A percentile compares a stretch with the other conserved stretches of the same genome.
phyloP scores from a whole-genome alignment of 768 basidiomycete species.

The Xerocomus potaroensis region DNA sequence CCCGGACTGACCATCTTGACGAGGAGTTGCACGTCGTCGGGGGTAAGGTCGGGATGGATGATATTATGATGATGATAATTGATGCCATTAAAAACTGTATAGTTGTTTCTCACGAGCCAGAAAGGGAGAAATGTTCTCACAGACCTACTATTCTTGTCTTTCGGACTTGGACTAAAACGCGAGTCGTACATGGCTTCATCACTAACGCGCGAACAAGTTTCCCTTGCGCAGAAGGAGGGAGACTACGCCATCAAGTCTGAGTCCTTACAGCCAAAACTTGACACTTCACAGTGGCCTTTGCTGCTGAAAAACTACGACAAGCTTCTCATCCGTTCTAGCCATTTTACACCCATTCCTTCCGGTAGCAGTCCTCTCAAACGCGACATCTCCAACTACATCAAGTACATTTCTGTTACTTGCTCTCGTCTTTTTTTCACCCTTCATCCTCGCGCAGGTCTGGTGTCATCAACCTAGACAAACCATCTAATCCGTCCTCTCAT shows the following conservation, averaged over 20 bases:
- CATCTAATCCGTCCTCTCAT: conserved; percentile 97
- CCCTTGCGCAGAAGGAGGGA: conserved; percentile 66
- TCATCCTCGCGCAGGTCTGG: conserved; percentile 64
- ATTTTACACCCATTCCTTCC: conserved; percentile 96
- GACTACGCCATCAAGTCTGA: conserved; percentile 85
- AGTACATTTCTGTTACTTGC: conserved; percentile 41
- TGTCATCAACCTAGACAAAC: conserved; percentile 99
- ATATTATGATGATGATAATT: conserved; percentile 15
- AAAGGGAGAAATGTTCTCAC: conserved; percentile 13
- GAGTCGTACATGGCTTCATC: conserved; percentile 21
- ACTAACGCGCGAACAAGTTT: conserved; percentile 64
- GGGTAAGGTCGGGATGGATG: background rate
- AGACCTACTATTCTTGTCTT: too few species aligned
- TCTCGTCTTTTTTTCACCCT: background rate
- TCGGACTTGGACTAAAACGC: too few species aligned
- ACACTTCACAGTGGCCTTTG: conserved; percentile 97
- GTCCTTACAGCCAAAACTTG: conserved; percentile 64
- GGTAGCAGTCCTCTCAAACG: conserved; percentile 95
- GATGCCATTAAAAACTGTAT: conserved; percentile 43
- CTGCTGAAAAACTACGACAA: conserved; percentile 99
- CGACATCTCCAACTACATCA: conserved; percentile 88
- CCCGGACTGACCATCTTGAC: conserved; percentile 71
- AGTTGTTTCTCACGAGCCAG: conserved; percentile 34
- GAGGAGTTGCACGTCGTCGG: background rate
- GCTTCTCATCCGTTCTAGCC: conserved; percentile 86